These are phyloP conservation scores for Lophium mytilinum DNA, from an alignment of 495 filamentous ascomycete genomes.

Conservation along the genomic window DNA sequence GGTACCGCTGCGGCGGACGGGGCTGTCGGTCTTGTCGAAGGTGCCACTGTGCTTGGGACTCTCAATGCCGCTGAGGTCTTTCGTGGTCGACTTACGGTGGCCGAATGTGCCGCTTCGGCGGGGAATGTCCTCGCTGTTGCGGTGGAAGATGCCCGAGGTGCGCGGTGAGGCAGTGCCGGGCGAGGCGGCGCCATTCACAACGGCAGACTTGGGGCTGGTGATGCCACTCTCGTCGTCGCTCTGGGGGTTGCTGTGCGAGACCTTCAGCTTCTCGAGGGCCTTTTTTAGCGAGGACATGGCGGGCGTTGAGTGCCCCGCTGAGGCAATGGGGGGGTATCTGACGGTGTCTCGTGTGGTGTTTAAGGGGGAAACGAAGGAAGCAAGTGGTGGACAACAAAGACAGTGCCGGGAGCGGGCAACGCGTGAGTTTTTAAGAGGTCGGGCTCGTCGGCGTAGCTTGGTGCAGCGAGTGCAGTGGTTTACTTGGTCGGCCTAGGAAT, in stretches of 20 bases:
- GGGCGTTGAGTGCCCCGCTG: neutral
- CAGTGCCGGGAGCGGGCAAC: no score
- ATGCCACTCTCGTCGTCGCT: slow-evolving; percentile 21
- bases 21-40: slow-evolving; percentile 20
- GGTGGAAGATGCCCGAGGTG: slow-evolving; percentile 14
- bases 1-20: slow-evolving; percentile 1
- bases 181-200: slow-evolving; percentile 11
- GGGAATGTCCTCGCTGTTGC: slow-evolving; percentile 18
- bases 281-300: slow-evolving; percentile 33
- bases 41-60: slow-evolving; percentile 11
- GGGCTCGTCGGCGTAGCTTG: no score
- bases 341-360: no score
- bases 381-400: no score
- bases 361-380: no score
- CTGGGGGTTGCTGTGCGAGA: slow-evolving; percentile 23
- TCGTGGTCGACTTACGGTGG: neutral
- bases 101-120: slow-evolving; percentile 14
- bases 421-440: no score
- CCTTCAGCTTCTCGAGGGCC: slow-evolving; percentile 30
- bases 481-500: no score
- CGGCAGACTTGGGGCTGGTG: neutral
- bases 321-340: neutral
- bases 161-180: slow-evolving; percentile 8
- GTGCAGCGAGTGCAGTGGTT: no score
- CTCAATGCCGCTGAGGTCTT: slow-evolving; percentile 9